phyloP scores from a whole-genome alignment of 768 basidiomycete genomes.

The Amanita pallidorosea region DNA sequence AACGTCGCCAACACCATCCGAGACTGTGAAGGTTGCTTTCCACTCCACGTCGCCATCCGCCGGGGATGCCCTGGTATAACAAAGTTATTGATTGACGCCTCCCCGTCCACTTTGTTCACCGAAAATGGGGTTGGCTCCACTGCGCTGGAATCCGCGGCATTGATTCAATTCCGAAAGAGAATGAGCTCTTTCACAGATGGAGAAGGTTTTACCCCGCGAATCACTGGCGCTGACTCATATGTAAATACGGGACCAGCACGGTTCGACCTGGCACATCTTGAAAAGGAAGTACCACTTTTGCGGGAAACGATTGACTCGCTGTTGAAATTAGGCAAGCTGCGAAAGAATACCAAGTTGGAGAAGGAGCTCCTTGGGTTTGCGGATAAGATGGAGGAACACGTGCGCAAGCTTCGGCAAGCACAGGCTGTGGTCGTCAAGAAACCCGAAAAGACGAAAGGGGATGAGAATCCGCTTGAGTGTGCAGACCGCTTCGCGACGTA shows the following conservation, averaged over 20 bases:
- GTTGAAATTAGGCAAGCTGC: conserved; percentile 13
- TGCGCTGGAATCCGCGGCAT: conserved; percentile 24
- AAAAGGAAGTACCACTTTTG: conserved; percentile 15
- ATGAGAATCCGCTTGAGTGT: conserved; percentile 7
- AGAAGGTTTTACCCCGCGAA: background rate
- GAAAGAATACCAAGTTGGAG: conserved; percentile 11
- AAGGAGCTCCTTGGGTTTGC: conserved; percentile 15
- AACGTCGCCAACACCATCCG: conserved; percentile 24
- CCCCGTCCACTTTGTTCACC: conserved; percentile 25
- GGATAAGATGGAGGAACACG: conserved; percentile 15
- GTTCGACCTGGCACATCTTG: conserved; percentile 6
- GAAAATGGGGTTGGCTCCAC: conserved; percentile 44
- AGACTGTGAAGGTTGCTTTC: conserved; percentile 39
- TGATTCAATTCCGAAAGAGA: conserved; percentile 16
- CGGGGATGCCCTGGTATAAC: conserved; percentile 23
- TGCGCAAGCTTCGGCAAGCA: conserved; percentile 9
- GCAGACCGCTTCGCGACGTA: conserved; percentile 11
- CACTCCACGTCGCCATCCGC: conserved; percentile 38
- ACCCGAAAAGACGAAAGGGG: background rate
- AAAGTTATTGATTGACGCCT: conserved; percentile 24
- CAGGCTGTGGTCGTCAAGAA: conserved; percentile 1
- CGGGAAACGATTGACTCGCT: conserved; percentile 16
- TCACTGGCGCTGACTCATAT: background rate
- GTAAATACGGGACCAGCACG: conserved; percentile 8
- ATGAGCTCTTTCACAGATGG: background rate